Conservation (phyloP, 1,139 yeast species). For the Yamadazyma spencermartinsiae region DNA sequence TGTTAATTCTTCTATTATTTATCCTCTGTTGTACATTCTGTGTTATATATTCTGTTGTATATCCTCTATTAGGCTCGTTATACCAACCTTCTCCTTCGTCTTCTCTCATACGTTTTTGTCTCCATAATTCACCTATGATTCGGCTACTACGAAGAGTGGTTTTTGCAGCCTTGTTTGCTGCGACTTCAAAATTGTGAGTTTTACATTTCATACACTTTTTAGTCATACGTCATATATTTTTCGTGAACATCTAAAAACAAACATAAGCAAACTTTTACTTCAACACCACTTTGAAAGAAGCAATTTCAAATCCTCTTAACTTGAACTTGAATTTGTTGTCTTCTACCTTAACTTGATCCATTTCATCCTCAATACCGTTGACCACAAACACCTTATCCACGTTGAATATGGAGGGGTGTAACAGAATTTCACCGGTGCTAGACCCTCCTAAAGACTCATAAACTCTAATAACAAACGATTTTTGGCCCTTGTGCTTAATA, state of each 20-base stretch:
- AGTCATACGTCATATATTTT: slow-evolving; percentile 1
- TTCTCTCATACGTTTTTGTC: too few species aligned
- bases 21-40: too few species aligned
- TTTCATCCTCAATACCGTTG: slow-evolving; percentile 71
- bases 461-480: slow-evolving; percentile 66
- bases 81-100: too few species aligned
- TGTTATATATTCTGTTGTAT: too few species aligned
- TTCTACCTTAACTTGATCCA: slow-evolving; percentile 24
- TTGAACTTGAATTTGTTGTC: slow-evolving; percentile 41
- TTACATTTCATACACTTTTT: too few species aligned
- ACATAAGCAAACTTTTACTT: slow-evolving; percentile 6
- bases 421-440: slow-evolving; percentile 50
- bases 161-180: too few species aligned
- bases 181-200: too few species aligned
- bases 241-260: not conserved
- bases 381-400: slow-evolving; percentile 57
- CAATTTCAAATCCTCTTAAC: slow-evolving; percentile 78
- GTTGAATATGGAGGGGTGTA: slow-evolving; percentile 31
- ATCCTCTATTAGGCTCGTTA: too few species aligned
- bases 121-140: too few species aligned
- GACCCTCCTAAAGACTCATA: slow-evolving; percentile 87
- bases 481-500: slow-evolving; percentile 39
- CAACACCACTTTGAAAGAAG: slow-evolving; percentile 56
- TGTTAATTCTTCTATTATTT: too few species aligned
- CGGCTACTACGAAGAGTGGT: too few species aligned